Base-by-base conservation (phyloP, 768 basidiomycete genomes). In the Boletus insuetus region DNA sequence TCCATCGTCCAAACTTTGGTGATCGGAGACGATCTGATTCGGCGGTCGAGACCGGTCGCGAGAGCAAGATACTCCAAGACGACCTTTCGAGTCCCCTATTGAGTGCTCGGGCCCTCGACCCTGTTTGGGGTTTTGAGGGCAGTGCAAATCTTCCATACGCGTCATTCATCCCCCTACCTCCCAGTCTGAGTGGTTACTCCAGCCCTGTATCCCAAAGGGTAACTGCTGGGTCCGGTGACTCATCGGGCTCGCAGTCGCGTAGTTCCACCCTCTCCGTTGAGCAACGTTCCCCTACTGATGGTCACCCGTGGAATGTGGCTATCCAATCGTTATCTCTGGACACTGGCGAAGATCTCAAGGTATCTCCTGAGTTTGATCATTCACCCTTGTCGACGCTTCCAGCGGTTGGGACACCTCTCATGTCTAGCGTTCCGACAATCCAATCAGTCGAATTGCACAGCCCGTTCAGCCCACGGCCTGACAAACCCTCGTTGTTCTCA, bases 381-480 rank as follows among this genome's bases (percentile, higher is more conserved):
- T 63, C 69, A 11, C 71, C 71, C n/a, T 55, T 72, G 40, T 70
- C 69, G 22, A 69, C 54, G 12, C 31, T 71, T 49, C 69, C 69
- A 3, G 52, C 56, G 17, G 67, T 71, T 6, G 69, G 69, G 40
- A 71, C 71, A 31, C 69, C 69, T 20, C 51, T 59, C n/a, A 34
- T 63, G 40, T 61, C 64, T 13, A 44, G 49, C 31, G 26, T 54
- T 3, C 56, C 52, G 50, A 55, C 58, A 7, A 51, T 57, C 29
- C 54, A 34, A 38, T 60, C 66, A 0, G 51, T 35, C 17, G 56
- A 65, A 44, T 48, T 54, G 13, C 58, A 55, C 9, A 63, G 61
- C 38, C 71, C 63, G 5, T 72, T 72, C 48, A 71, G 69, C 31
- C 69, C 69, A 14, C 67, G 69, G 11, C 63, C 63, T 26, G 69